Evolutionary conservation across 2,329 filamentous ascomycete genomes (phyloP), one percentile per base, ranked within the genome.

Genomic region (Pseudogymnoascus sp.): DNA sequence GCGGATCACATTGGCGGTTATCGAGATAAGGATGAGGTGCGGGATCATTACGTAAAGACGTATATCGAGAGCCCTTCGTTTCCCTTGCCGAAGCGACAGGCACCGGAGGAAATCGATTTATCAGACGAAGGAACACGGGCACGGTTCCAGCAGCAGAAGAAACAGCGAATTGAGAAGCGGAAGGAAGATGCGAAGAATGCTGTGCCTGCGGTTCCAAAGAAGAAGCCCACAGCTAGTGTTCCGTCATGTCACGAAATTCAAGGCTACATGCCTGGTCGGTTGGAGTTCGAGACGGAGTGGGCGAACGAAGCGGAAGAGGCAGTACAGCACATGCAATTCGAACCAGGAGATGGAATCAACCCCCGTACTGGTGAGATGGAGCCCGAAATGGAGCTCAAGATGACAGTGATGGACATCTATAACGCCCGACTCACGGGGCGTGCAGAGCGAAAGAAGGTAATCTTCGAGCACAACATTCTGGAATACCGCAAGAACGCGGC

Each of bases 361-460:
- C 87, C 89, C 0, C 79, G 82, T 2, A 96, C 92, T 0, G 89
- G 90, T 65, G 88, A 96, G 72, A 80, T 96, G 64, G 95, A 99
- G 70, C 92, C 95, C 0, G 95, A 99, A 75, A 96, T 96, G 83
- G 93, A 97, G 67, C 83, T 99, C 53, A 99, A 99, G 80, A 86
- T 97, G 78, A 96, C 92, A 0, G 92, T 99, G 19, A 97, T 99
- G 87, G 92, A 96, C 68, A 96, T 99, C 60, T 99, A 99, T 80
- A 99, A 99, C 72, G 88, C 89, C 64, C 87, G 93, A 4, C 79
- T 99, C 17, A 96, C 93, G 2, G 89, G 93, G 64, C 87, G 95
- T 68, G 93, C 93, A 6, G 93, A 97, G 71, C 84, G 95, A 53
- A 99, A 99, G 77, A 96, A 95, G 78, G 89, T 97, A 60, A 89